Evolutionary conservation across 805 yeast genomes (phyloP), one percentile per base, ranked within the genome.

Genomic region (Candida peoriensis): DNA sequence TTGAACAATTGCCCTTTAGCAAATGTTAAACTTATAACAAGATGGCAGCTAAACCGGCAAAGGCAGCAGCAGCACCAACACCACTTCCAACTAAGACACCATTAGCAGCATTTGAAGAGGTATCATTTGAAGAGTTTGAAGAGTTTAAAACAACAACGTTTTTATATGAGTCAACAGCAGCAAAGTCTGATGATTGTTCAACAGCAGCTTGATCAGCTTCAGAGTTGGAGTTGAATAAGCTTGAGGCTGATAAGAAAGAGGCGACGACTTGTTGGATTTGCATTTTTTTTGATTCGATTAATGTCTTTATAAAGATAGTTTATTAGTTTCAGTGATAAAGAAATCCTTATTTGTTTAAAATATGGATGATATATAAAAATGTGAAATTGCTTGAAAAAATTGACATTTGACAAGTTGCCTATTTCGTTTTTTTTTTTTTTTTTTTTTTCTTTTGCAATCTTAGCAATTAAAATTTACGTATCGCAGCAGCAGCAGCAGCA

Each of bases 221-320:
- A 17, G 23, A 14, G 21, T 19, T 29, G 30, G 20, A 26, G 38
- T 33, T 41, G 30, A 47, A 41, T 21, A 48, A 27, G 33, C 46
- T 34, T 30, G 55, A 29, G 20, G 55, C 44, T 26, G 55, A 53
- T 34, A 52, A 31, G 42, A 47, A 44, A 4, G 55, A 47, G 27
- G 57, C 54, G 36, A 52, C 38, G 39, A 52, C 53, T 50, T 52
- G 57, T 43, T 52, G 57, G 37, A 52, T 44, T 50, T 52, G 57
- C 57, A 52, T 52, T n/a, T n/a, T n/a, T n/a, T n/a, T n/a, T n/a
- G n/a, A n/a, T n/a, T n/a, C n/a, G n/a, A n/a, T n/a, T n/a, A n/a
- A n/a, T n/a, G n/a, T n/a, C n/a, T n/a, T n/a, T n/a, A n/a, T n/a
- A n/a, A n/a, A n/a, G n/a, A n/a, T n/a, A n/a, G n/a, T n/a, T n/a